Evolutionary conservation across 1,284 basidiomycete genomes (phyloP).

Genomic region (Leccinum huronense): DNA sequence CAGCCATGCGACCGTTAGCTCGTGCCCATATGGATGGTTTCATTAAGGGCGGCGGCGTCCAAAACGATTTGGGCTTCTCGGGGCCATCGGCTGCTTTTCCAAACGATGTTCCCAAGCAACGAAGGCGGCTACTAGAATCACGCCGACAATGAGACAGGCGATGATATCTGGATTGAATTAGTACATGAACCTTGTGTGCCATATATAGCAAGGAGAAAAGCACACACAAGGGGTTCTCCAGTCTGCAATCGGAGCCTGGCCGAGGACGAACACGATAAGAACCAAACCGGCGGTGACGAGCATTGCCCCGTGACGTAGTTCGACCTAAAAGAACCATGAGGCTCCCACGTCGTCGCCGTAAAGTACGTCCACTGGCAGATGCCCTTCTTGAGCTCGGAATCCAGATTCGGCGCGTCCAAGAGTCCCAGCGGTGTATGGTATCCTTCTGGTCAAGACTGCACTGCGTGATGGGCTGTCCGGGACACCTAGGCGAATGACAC

Average conservation of each 20-base stretch:
- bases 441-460: constrained; percentile 33
- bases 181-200: constrained; percentile 1
- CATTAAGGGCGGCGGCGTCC: constrained; percentile 62
- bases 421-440: constrained; percentile 31
- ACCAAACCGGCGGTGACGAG: constrained; percentile 75
- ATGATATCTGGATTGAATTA: constrained; percentile 42
- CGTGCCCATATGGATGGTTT: constrained; percentile 59
- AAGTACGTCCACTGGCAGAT: constrained; percentile 34
- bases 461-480: constrained; percentile 33
- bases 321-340: constrained; percentile 29
- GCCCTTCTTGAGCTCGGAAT: constrained; percentile 30
- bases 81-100: constrained; percentile 35
- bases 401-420: constrained; percentile 21
- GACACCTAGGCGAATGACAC: constrained; percentile 31
- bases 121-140: constrained; percentile 55
- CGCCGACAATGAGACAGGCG: constrained; percentile 55
- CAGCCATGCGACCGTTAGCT: constrained; percentile 56
- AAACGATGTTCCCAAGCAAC: constrained; percentile 61
- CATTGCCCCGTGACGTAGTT: constrained; percentile 34
- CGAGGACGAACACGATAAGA: constrained; percentile 77
- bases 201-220: not conserved
- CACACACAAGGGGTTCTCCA: constrained; percentile 74
- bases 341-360: constrained; percentile 22
- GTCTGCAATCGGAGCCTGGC: constrained; percentile 68
- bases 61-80: constrained; percentile 30